Evolutionary conservation across 306 rosid genomes (phyloP), one percentile per base, ranked within the genome.

Genomic region (Vachellia pachyceras): DNA sequence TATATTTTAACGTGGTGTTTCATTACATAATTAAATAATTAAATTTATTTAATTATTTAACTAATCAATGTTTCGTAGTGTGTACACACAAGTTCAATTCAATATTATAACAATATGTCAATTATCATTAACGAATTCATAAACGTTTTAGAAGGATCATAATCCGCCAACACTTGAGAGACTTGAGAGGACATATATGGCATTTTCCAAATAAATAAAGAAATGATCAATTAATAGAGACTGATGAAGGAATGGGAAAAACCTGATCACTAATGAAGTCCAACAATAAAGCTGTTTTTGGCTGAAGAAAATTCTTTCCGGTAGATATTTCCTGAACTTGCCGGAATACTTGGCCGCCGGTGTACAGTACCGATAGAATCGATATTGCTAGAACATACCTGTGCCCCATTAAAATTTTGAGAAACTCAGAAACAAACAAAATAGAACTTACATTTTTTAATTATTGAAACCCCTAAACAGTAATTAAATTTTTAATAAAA

Each of bases 231-330:
- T 61, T 61, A 11, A 61, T 1, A 35, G 22, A 1, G 7, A 40
- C 29, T 55, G 67, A 39, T 18, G 37, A 20, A 45, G 8, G 3
- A 47, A 50, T 37, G 20, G 50, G 37, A 67, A 37, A 54, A 49
- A 49, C 55, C 94, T 93, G 99, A 82, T 95, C 95, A 9, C 92
- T 95, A 35, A 82, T 58, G 61, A 93, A 91, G 87, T 91, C 97
- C 37, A 86, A 50, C 73, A 89, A 18, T 2, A 72, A 82, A 12
- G 86, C 82, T 9, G 55, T 73, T 47, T 77, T 81, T 7, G 69
- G 85, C 22, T 67, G 76, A 74, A 89, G 73, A 55, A 75, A 4
- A 39, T 22, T 73, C 65, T 42, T 88, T 35, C 86, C 83, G 8
- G 84, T 86, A 25, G 71, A 79, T 25, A 90, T 78, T 79, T 89